phyloP scores from a whole-genome alignment of 352 stramenopile species.

The Globisporangium splendens region DNA sequence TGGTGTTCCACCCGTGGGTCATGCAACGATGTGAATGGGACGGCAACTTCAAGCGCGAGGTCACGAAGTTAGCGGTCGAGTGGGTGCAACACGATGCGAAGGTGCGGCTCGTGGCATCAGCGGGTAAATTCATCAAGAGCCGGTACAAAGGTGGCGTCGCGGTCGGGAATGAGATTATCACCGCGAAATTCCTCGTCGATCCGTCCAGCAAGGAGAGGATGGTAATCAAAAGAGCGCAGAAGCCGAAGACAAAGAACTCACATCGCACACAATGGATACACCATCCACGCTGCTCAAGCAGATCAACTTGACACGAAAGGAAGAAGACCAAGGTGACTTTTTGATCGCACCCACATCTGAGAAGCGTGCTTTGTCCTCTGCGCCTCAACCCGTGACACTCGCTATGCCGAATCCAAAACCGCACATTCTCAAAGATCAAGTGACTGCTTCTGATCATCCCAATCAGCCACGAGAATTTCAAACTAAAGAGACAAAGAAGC shows the following conservation, averaged over 20 bases:
- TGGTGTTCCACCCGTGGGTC: constrained; percentile 81
- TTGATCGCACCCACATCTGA: not conserved
- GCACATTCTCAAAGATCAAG: not conserved
- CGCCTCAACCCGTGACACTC: not conserved
- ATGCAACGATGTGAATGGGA: constrained; percentile 71
- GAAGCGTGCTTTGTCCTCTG: not conserved
- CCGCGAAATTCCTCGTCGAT: constrained; percentile 73
- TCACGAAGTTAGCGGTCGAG: constrained; percentile 72
- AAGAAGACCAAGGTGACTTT: constrained; percentile 12
- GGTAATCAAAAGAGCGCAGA: constrained; percentile 9
- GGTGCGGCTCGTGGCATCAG: constrained; percentile 29
- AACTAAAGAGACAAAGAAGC: constrained; percentile 17
- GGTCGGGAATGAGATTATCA: constrained; percentile 60
- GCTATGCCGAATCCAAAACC: not conserved
- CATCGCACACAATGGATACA: constrained; percentile 27
- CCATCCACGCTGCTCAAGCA: constrained; percentile 58
- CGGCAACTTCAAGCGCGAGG: constrained; percentile 74
- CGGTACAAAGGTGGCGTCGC: constrained; percentile 74
- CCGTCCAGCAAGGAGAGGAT: not conserved
- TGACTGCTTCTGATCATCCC: not conserved
- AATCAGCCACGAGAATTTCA: not conserved
- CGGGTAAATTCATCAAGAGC: constrained; percentile 83
- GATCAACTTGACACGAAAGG: constrained; percentile 21
- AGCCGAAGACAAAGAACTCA: not conserved
- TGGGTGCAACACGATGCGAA: constrained; percentile 74